Evolutionary conservation across 805 yeast species (phyloP).

Genomic region (Diddensiella santjacobensis): DNA sequence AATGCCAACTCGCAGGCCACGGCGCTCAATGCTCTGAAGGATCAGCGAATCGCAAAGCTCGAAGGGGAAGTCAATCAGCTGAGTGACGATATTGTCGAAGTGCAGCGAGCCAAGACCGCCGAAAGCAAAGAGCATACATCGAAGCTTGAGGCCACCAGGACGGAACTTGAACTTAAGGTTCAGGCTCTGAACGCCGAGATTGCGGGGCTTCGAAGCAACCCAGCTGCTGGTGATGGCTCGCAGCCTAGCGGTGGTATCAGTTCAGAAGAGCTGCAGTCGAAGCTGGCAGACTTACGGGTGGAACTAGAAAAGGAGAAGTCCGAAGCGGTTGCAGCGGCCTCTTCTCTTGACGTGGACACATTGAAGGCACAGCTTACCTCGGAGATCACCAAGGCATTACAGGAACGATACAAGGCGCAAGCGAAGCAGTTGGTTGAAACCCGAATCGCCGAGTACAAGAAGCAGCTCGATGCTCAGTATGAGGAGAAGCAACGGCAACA

Average conservation of each 20-base stretch:
- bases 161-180: background rate
- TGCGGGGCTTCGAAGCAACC: background rate
- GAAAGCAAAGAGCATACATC: conserved; percentile 11
- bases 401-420: conserved; percentile 12
- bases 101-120: conserved; percentile 22
- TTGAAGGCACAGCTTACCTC: conserved; percentile 17
- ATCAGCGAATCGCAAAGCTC: conserved; percentile 30
- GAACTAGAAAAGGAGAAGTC: conserved; percentile 5
- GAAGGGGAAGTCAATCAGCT: conserved; percentile 30
- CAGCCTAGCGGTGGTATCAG: conserved; percentile 1
- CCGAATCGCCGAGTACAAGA: conserved; percentile 22
- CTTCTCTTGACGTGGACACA: conserved; percentile 14
- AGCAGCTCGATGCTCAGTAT: conserved; percentile 22
- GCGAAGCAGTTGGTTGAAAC: conserved; percentile 18
- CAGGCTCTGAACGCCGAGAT: conserved; percentile 1
- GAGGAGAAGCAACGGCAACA: conserved; percentile 15
- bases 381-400: conserved; percentile 8
- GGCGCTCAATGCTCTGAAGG: conserved; percentile 24
- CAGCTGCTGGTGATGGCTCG: background rate
- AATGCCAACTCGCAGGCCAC: conserved; percentile 19
- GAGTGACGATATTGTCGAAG: conserved; percentile 27
- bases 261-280: conserved; percentile 15
- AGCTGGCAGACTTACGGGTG: conserved; percentile 25
- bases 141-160: background rate
- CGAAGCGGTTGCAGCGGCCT: background rate